Base-by-base conservation (phyloP, 495 filamentous ascomycete genomes). In the Penicillium dipodomyicola region DNA sequence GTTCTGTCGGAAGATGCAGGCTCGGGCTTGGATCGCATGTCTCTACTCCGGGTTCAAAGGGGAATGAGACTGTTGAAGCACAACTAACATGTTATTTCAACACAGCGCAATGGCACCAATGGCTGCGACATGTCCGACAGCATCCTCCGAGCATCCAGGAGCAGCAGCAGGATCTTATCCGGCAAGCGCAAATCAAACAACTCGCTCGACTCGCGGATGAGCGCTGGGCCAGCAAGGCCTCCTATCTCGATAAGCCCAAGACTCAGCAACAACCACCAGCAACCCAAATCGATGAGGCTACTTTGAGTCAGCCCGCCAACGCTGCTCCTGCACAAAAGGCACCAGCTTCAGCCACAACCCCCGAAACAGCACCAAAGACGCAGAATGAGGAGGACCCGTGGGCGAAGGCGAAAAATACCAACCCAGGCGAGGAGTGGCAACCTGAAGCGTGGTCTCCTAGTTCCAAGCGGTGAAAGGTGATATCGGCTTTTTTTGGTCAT, bases 51-150 rank as follows among this genome's bases (percentile, higher is more conserved):
- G 5, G 8, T 4, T 9, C 35, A 20, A 23, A 20, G n/a, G 11
- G 22, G 27, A 35, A 45, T 15, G 12, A 25, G 22, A 35, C 14
- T 11, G 8, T 4, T 6, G 8, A 30, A 52, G 14, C 5, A 27
- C 32, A 30, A 27, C 57, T 65, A 40, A 65, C 50, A 5, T 20
- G 6, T n/a, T 37, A 14, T 39, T 19, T 47, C 8, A 67, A 78
- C 54, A 62, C 76, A 74, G 88, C 93, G 1, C 85, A 88, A 76
- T 98, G 94, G 94, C 90, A 93, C 70, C 93, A 97, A 69, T 98
- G 94, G 94, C 86, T 98, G 12, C 90, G 95, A 37, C 82, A 95
- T 61, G 88, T 89, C 9, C 88, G 94, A 5, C 17, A 65, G 7
- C 67, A 82, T 7, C 78, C 95, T 0, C 94, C 94, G 0, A 83